A percentile compares a stretch with the other conserved stretches of the same genome.
Conservation (phyloP, 2,329 filamentous ascomycete genomes). For the Emydomyces testavorans region DNA sequence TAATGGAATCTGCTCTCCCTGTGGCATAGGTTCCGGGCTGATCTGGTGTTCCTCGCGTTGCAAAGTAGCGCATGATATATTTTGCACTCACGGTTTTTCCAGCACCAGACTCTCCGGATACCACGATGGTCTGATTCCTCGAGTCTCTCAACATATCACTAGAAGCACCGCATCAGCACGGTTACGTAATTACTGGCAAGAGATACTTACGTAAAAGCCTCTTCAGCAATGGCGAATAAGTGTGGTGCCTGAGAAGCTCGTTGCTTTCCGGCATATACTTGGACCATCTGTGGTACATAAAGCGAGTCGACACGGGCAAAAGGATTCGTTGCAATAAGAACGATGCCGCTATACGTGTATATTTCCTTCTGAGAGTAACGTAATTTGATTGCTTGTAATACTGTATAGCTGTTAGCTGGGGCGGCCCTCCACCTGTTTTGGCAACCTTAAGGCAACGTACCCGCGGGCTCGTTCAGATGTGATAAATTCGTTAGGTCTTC, state of each 20-base stretch:
- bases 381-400: slow-evolving; percentile 92
- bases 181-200: background rate
- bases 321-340: slow-evolving; percentile 95
- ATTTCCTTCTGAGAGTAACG: slow-evolving; percentile 98
- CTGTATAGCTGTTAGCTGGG: slow-evolving; percentile 40
- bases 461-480: slow-evolving; percentile 94
- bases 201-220: slow-evolving; percentile 75
- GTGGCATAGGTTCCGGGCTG: slow-evolving; percentile 67
- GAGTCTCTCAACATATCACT: slow-evolving; percentile 94
- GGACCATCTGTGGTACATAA: slow-evolving; percentile 99
- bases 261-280: slow-evolving; percentile 95
- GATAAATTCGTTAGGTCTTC: slow-evolving; percentile 96
- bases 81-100: slow-evolving; percentile 99
- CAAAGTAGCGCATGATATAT: slow-evolving; percentile 99
- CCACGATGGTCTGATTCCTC: slow-evolving; percentile 96
- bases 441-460: slow-evolving; percentile 41
- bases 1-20: slow-evolving; percentile 70
- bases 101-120: slow-evolving; percentile 97
- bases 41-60: slow-evolving; percentile 87
- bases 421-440: background rate
- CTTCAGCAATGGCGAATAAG: slow-evolving; percentile 96
- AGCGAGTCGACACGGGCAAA: slow-evolving; percentile 95
- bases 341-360: slow-evolving; percentile 98
- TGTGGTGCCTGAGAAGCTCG: slow-evolving; percentile 93
- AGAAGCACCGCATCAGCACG: slow-evolving; percentile 8